These are phyloP conservation scores for Coemansia sp. DNA, from an alignment of 192 early-diverging fungal species.

Conservation along the genomic window DNA sequence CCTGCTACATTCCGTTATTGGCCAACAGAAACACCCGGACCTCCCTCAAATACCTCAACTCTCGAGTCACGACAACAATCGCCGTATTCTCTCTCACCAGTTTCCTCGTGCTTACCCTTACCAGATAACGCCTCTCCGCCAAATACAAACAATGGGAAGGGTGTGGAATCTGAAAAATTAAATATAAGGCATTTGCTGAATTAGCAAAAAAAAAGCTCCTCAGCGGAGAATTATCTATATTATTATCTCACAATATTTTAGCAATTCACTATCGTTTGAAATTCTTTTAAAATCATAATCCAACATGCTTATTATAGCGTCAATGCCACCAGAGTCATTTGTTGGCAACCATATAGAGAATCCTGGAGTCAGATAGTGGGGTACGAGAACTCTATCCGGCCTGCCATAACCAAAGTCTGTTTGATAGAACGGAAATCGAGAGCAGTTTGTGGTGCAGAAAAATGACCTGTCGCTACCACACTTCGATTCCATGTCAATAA, in stretches of 20 bases:
- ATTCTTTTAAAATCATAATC: slow-evolving; percentile 1
- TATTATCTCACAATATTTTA: slow-evolving; percentile 15
- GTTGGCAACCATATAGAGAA: slow-evolving; percentile 25
- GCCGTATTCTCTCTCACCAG: slow-evolving; percentile 33
- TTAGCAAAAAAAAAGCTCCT: slow-evolving; percentile 6
- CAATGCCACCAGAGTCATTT: slow-evolving; percentile 17
- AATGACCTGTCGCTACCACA: slow-evolving; percentile 8
- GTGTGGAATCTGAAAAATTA: slow-evolving; percentile 20
- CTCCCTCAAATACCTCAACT: slow-evolving; percentile 12
- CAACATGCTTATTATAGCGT: slow-evolving; percentile 14
- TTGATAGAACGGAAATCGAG: slow-evolving; percentile 15
- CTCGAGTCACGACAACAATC: slow-evolving; percentile 21
- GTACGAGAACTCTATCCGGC: slow-evolving; percentile 15
- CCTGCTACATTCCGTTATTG: not conserved
- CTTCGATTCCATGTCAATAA: slow-evolving; percentile 7
- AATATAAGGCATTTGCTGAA: slow-evolving; percentile 39
- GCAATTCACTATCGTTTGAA: slow-evolving; percentile 9
- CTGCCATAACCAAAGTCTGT: slow-evolving; percentile 21
- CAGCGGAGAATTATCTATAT: slow-evolving; percentile 2
- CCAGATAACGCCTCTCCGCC: slow-evolving; percentile 1
- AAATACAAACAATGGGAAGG: slow-evolving; percentile 3
- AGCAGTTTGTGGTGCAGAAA: slow-evolving; percentile 24
- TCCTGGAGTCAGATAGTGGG: slow-evolving; percentile 17
- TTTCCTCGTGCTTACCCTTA: slow-evolving; percentile 15
- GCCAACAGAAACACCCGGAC: not conserved